These are phyloP conservation scores for Zygoascus sp. DNA, from an alignment of 1,139 yeast genomes.

Conservation along the genomic window DNA sequence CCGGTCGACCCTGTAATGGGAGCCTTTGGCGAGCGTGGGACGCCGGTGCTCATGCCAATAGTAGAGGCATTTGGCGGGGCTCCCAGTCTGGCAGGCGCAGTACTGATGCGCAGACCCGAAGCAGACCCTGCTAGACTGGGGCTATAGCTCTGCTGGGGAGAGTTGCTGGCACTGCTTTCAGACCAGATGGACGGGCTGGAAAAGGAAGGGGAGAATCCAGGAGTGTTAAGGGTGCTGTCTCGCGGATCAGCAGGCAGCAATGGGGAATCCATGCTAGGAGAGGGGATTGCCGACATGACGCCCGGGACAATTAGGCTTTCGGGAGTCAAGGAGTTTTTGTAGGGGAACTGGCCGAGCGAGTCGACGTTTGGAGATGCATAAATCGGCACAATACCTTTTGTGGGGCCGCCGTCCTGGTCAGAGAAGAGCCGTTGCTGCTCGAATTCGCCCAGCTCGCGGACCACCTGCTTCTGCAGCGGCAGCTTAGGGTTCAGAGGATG, in stretches of 20 bases:
- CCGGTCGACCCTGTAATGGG: slow-evolving; percentile 5
- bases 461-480: slow-evolving; percentile 4
- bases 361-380: slow-evolving; percentile 22
- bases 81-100: not conserved
- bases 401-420: not conserved
- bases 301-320: slow-evolving; percentile 10
- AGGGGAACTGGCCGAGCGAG: slow-evolving; percentile 23
- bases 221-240: not conserved
- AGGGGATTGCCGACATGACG: slow-evolving; percentile 1
- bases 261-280: not conserved
- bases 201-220: not conserved
- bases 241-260: too few relatives aligned
- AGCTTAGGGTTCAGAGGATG: slow-evolving; percentile 9
- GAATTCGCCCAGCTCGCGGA: slow-evolving; percentile 9
- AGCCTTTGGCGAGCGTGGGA: not conserved
- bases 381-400: slow-evolving; percentile 22
- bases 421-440: slow-evolving; percentile 6
- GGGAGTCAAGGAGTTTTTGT: slow-evolving; percentile 25
- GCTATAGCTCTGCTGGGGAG: too few relatives aligned
- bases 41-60: not conserved
- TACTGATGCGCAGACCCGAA: not conserved
- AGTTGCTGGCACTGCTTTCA: not conserved
- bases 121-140: too few relatives aligned
- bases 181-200: not conserved
- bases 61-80: not conserved